phyloP scores from a whole-genome alignment of 2,329 filamentous ascomycete species.

The Epichloe glyceriae region DNA sequence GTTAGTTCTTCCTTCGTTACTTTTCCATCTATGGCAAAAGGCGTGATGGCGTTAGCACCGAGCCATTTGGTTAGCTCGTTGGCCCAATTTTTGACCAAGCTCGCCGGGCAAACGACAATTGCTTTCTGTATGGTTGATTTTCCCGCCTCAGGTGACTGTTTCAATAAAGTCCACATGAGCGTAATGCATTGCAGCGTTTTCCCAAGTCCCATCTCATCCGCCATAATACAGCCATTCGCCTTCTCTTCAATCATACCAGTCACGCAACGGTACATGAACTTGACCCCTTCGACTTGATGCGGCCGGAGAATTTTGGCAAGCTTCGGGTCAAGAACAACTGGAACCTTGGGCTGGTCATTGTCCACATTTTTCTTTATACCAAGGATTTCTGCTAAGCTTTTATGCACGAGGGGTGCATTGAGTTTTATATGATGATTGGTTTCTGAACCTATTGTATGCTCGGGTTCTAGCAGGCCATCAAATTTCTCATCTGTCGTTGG shows the following conservation, averaged over 20 bases:
- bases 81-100: slow-evolving; percentile 94
- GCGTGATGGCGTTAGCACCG: slow-evolving; percentile 76
- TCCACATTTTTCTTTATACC: slow-evolving; percentile 86
- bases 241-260: slow-evolving; percentile 92
- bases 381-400: slow-evolving; percentile 87
- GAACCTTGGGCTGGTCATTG: slow-evolving; percentile 72
- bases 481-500: slow-evolving; percentile 84
- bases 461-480: slow-evolving; percentile 25
- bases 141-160: slow-evolving; percentile 91
- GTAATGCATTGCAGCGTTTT: slow-evolving; percentile 97
- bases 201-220: slow-evolving; percentile 95
- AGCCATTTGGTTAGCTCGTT: slow-evolving; percentile 97
- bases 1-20: slow-evolving; percentile 88
- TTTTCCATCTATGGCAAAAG: slow-evolving; percentile 95
- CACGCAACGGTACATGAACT: slow-evolving; percentile 89
- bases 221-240: slow-evolving; percentile 97
- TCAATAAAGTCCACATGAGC: slow-evolving; percentile 90
- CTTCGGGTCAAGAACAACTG: slow-evolving; percentile 88
- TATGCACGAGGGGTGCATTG: slow-evolving; percentile 76
- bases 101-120: slow-evolving; percentile 92
- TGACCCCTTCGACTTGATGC: slow-evolving; percentile 96
- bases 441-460: slow-evolving; percentile 20
- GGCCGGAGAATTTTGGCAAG: slow-evolving; percentile 83
- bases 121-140: slow-evolving; percentile 91
- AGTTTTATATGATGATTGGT: slow-evolving; percentile 36